Conservation (phyloP, 768 basidiomycete species). For the Daedaleopsis nitida region DNA sequence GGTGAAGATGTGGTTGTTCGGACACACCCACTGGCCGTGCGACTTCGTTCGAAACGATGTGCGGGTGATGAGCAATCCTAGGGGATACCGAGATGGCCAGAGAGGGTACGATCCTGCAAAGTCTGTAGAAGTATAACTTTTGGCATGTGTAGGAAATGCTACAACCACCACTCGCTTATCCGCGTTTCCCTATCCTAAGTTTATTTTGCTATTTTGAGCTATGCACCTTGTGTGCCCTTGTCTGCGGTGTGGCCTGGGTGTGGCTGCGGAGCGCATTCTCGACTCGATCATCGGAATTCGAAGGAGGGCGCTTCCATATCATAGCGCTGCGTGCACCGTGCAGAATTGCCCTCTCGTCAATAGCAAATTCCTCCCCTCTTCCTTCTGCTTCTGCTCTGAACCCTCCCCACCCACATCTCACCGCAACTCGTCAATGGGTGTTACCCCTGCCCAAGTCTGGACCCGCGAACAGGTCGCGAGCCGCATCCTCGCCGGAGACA, state of each 20-base stretch:
- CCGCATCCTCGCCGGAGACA: conserved; percentile 74
- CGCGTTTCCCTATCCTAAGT: too few species aligned
- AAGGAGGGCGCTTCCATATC: too few species aligned
- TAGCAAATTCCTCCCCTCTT: too few species aligned
- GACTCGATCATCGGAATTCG: too few species aligned
- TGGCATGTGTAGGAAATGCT: neutral
- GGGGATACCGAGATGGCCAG: conserved; percentile 30
- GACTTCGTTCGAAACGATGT: conserved; percentile 38
- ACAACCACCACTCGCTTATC: too few species aligned
- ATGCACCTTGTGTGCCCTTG: neutral
- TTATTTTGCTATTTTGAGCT: neutral
- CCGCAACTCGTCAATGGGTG: conserved; percentile 28
- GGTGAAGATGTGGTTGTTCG: conserved; percentile 41
- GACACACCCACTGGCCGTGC: conserved; percentile 44
- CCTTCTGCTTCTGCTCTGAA: too few species aligned
- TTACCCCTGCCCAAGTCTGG: conserved; percentile 35
- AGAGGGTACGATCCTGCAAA: conserved; percentile 4
- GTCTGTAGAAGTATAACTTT: conserved; percentile 9
- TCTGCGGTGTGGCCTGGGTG: neutral
- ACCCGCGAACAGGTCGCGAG: conserved; percentile 60
- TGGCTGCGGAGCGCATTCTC: neutral
- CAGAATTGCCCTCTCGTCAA: too few species aligned
- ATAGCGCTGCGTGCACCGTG: too few species aligned
- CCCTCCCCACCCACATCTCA: neutral
- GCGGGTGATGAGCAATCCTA: conserved; percentile 38